phyloP scores from a whole-genome alignment of 2,329 filamentous ascomycete species.

The Stachybotrys chlorohalonatus region DNA sequence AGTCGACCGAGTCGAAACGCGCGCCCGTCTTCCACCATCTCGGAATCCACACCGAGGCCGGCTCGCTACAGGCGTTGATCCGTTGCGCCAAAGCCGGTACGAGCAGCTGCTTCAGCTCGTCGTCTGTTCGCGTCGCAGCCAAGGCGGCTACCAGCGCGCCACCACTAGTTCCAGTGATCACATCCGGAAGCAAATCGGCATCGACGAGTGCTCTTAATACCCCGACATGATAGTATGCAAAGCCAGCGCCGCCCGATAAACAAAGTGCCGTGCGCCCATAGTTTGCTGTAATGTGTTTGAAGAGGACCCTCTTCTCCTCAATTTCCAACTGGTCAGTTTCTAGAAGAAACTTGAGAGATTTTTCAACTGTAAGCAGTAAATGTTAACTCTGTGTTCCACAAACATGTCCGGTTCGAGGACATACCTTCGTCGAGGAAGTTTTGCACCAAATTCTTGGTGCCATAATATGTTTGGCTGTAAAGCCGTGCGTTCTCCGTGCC shows the following conservation, averaged over 20 bases:
- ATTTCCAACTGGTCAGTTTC: slow-evolving; percentile 56
- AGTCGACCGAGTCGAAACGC: slow-evolving; percentile 86
- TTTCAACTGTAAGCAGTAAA: slow-evolving; percentile 43
- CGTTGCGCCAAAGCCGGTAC: slow-evolving; percentile 77
- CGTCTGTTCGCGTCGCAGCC: slow-evolving; percentile 81
- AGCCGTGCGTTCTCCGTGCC: slow-evolving; percentile 87
- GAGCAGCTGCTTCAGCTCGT: slow-evolving; percentile 76
- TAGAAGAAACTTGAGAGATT: slow-evolving; percentile 57
- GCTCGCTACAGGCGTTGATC: slow-evolving; percentile 79
- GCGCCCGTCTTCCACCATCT: slow-evolving; percentile 92
- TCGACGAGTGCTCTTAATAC: slow-evolving; percentile 86
- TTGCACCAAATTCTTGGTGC: slow-evolving; percentile 92
- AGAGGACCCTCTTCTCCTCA: slow-evolving; percentile 70
- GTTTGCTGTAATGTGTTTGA: slow-evolving; percentile 84
- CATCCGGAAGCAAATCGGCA: slow-evolving; percentile 74
- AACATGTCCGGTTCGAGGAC: slow-evolving; percentile 9
- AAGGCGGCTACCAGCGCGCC: slow-evolving; percentile 84
- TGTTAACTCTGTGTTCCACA: background rate
- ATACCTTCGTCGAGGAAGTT: slow-evolving; percentile 76
- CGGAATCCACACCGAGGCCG: slow-evolving; percentile 63
- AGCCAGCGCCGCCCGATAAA: slow-evolving; percentile 84
- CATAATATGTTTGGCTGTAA: slow-evolving; percentile 97
- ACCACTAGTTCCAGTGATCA: slow-evolving; percentile 94
- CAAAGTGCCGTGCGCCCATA: slow-evolving; percentile 89
- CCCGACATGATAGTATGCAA: slow-evolving; percentile 95